A percentile compares a stretch with the other conserved stretches of the same genome.
Conservation (phyloP, 441 rosid species). For the Breynia disticha region DNA sequence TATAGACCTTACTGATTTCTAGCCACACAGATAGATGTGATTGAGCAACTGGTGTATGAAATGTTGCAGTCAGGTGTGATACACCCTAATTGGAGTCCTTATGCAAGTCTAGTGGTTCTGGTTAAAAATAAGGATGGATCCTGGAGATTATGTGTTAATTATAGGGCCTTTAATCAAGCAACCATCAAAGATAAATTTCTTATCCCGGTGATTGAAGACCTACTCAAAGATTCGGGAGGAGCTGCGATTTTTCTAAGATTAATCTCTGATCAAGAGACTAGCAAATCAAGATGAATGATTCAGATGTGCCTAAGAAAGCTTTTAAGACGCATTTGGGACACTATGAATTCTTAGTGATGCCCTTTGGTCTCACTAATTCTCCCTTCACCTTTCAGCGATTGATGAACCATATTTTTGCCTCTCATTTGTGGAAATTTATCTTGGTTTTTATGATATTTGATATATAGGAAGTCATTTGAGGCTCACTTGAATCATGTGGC, state of each 20-base stretch:
- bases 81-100: too few relatives aligned
- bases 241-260: neutral
- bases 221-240: neutral
- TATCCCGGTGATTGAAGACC: neutral
- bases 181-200: neutral
- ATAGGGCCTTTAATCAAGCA: too few relatives aligned
- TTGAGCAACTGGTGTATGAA: too few relatives aligned
- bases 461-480: neutral
- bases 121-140: too few relatives aligned
- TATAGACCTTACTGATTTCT: too few relatives aligned
- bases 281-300: neutral
- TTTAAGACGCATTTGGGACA: neutral
- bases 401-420: neutral
- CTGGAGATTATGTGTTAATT: too few relatives aligned
- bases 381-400: constrained; percentile 3
- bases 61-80: too few relatives aligned
- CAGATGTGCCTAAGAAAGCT: neutral
- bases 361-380: neutral
- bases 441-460: constrained; percentile 1
- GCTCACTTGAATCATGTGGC: neutral
- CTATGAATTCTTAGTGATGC: constrained; percentile 1
- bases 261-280: neutral
- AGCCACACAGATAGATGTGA: too few relatives aligned
- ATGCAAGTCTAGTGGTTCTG: too few relatives aligned
- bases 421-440: neutral